Evolutionary conservation across 495 filamentous ascomycete genomes (phyloP).

Genomic region (Penicillium manginii): DNA sequence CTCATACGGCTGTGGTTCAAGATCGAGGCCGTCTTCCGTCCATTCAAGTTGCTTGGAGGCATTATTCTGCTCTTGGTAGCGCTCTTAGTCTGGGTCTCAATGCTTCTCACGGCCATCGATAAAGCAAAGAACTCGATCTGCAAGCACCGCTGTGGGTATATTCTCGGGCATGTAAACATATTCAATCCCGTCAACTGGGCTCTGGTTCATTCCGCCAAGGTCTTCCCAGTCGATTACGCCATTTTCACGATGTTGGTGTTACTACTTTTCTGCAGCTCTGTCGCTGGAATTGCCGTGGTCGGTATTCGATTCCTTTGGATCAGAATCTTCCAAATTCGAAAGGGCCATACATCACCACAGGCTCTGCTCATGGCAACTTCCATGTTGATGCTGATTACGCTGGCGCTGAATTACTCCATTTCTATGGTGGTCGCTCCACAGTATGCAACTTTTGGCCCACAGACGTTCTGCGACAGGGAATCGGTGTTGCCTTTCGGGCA

Average conservation of each 20-base stretch:
- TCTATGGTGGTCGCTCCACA: slow-evolving; percentile 92
- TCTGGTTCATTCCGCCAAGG: slow-evolving; percentile 77
- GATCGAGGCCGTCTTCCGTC: slow-evolving; percentile 74
- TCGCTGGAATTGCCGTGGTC: slow-evolving; percentile 81
- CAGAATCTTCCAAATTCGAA: slow-evolving; percentile 84
- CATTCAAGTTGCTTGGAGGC: slow-evolving; percentile 84
- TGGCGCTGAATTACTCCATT: slow-evolving; percentile 89
- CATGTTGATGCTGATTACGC: slow-evolving; percentile 82
- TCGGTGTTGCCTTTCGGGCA: slow-evolving; percentile 58
- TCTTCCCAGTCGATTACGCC: slow-evolving; percentile 91
- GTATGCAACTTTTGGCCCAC: slow-evolving; percentile 91
- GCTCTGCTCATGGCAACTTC: slow-evolving; percentile 90
- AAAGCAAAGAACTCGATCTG: slow-evolving; percentile 94
- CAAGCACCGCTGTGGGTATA: slow-evolving; percentile 88
- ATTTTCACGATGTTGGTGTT: slow-evolving; percentile 82
- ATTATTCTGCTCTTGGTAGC: slow-evolving; percentile 72
- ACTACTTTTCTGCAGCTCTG: slow-evolving; percentile 82
- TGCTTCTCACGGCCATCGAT: slow-evolving; percentile 95
- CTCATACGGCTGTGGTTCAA: slow-evolving; percentile 76
- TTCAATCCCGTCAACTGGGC: slow-evolving; percentile 96
- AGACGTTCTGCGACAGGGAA: slow-evolving; percentile 83
- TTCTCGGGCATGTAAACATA: slow-evolving; percentile 86
- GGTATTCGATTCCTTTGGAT: slow-evolving; percentile 97
- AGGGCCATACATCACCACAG: slow-evolving; percentile 86
- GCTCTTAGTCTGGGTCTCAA: slow-evolving; percentile 80